Percentiles rank a stretch among this genome's conserved stretches.
These are phyloP conservation scores for Populus pruinosa DNA, from an alignment of 345 rosid species.

Conservation along the genomic window DNA sequence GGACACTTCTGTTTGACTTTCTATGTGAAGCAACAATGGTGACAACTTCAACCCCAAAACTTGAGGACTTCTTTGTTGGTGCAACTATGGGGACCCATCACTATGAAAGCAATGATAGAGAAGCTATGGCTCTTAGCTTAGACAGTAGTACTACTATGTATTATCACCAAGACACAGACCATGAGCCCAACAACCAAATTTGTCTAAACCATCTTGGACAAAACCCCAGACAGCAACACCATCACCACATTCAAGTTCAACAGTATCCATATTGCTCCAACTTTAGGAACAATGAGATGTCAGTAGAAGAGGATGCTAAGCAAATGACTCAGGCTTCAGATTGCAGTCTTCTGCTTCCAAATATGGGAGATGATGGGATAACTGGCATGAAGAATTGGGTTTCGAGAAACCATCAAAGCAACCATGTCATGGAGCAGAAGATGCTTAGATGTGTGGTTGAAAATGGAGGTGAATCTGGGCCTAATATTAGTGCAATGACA, in stretches of 20 bases:
- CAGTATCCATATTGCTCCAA: constrained; percentile 34
- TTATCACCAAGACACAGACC: constrained; percentile 38
- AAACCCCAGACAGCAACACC: constrained; percentile 27
- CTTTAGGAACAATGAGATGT: constrained; percentile 44
- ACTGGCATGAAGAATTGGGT: constrained; percentile 38
- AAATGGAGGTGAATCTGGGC: constrained; percentile 36
- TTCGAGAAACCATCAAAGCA: constrained; percentile 40
- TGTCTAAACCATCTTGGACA: constrained; percentile 30
- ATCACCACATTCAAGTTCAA: constrained; percentile 31
- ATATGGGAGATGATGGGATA: constrained; percentile 34
- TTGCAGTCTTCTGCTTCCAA: constrained; percentile 39
- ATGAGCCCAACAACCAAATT: constrained; percentile 38
- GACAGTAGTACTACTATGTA: constrained; percentile 44
- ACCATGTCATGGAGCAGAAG: constrained; percentile 50
- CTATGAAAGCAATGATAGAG: constrained; percentile 49
- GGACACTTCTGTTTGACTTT: constrained; percentile 29
- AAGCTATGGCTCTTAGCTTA: constrained; percentile 72
- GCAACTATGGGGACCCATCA: constrained; percentile 72
- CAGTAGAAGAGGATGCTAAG: constrained; percentile 27
- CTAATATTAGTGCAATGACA: constrained; percentile 44
- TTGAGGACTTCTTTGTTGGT: constrained; percentile 84
- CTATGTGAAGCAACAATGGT: constrained; percentile 41
- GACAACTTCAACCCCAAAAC: constrained; percentile 64
- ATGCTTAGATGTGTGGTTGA: constrained; percentile 34
- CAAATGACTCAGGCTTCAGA: constrained; percentile 28